Conservation (phyloP, 192 early-diverging fungal genomes). For the Backusella morwellensis region DNA sequence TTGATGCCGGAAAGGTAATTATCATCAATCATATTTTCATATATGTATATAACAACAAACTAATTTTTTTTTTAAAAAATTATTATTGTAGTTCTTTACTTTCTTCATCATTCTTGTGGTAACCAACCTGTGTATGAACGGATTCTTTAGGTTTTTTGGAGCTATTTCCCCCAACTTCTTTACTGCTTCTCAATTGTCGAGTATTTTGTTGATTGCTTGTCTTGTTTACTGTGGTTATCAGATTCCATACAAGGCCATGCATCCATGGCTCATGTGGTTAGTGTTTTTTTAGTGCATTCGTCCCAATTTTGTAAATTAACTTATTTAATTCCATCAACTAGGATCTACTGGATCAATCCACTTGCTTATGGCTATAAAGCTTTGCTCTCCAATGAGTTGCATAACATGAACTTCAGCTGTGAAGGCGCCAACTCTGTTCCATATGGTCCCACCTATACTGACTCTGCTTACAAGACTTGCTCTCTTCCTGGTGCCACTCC, state of each 20-base stretch:
- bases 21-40: not conserved
- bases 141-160: constrained; percentile 60
- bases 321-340: no score
- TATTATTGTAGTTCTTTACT: constrained; percentile 38
- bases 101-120: constrained; percentile 62
- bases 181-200: constrained; percentile 52
- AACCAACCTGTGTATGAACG: constrained; percentile 56
- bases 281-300: no score
- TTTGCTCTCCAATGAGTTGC: constrained; percentile 70
- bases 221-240: constrained; percentile 67
- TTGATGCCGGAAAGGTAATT: constrained; percentile 47
- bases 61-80: not conserved
- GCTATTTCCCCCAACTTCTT: constrained; percentile 51
- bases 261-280: constrained; percentile 51
- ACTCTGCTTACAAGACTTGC: constrained; percentile 54
- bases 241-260: constrained; percentile 58
- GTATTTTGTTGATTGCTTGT: constrained; percentile 53
- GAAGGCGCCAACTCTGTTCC: constrained; percentile 39
- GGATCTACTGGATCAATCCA: constrained; percentile 70
- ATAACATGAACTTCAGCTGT: constrained; percentile 26
- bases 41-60: not conserved
- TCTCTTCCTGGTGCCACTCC: constrained; percentile 52
- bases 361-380: constrained; percentile 70
- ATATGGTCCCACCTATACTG: constrained; percentile 45
- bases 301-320: no score